Evolutionary conservation across 495 filamentous ascomycete species (phyloP).

Genomic region (Neurospora sp.): DNA sequence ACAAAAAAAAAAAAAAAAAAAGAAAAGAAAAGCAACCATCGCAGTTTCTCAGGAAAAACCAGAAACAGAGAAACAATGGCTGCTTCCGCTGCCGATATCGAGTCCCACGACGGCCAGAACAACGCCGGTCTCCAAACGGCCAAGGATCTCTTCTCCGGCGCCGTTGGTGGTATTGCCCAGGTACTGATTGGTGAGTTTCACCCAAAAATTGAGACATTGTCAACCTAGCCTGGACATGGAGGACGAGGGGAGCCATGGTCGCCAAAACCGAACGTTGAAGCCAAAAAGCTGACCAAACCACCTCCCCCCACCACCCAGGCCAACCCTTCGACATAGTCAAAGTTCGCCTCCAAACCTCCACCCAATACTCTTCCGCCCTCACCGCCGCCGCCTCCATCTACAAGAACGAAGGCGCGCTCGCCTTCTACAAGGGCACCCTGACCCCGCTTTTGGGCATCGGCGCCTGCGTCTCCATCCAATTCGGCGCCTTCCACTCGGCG

Average conservation of each 20-base stretch:
- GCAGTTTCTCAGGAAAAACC: not conserved
- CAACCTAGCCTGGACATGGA: no score
- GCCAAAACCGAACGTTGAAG: not conserved
- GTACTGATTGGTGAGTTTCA: conserved; percentile 77
- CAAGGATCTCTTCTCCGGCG: conserved; percentile 89
- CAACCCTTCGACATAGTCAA: conserved; percentile 99
- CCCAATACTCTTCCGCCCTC: conserved; percentile 66
- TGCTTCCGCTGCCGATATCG: conserved; percentile 30
- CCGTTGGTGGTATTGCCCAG: conserved; percentile 85
- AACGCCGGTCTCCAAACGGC: conserved; percentile 41
- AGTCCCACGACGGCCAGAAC: conserved; percentile 15
- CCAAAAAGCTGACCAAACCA: not conserved
- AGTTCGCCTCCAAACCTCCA: conserved; percentile 87
- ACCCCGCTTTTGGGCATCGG: conserved; percentile 96
- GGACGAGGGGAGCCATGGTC: not conserved
- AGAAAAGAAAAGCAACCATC: not conserved
- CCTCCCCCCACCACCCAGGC: conserved; percentile 47
- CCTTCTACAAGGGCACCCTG: conserved; percentile 97
- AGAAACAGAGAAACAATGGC: conserved; percentile 20
- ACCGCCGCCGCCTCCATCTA: conserved; percentile 76
- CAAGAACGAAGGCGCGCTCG: conserved; percentile 73
- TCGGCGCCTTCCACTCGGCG: conserved; percentile 91
- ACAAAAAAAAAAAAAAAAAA: not conserved
- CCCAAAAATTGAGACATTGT: not conserved
- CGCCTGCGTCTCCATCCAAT: conserved; percentile 95